Base-by-base conservation (phyloP, 768 basidiomycete genomes). In the Boletus reticulatus region DNA sequence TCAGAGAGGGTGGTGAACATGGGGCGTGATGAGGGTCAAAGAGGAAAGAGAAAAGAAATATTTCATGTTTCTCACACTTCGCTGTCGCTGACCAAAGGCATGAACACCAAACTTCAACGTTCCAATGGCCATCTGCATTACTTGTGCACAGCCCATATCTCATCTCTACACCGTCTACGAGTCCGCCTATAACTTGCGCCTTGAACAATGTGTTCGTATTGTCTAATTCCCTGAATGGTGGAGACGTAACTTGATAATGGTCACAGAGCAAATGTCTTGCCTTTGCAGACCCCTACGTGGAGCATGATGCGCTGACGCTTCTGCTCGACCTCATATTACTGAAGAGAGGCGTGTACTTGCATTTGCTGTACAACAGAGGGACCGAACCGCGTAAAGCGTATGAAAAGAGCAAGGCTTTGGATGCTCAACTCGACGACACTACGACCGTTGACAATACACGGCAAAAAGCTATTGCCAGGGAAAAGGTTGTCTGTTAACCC, bases 261-360 rank as follows among this genome's bases (percentile, higher is more conserved):
- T 11, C 29, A n/a, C 59, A 89, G 88, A 71, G 75, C 24, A 73
- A 73, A 51, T 90, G 89, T 64, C 78, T 77, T 37, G 72, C 74
- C 27, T 92, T 93, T 63, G 90, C 85, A 0, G 92, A 94, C 71
- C 89, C 89, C 53, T 94, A 93, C 62, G 89, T 93, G 56, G 92
- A 94, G 67, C 87, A 93, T 58, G 90, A 93, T 67, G 73, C 78
- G 0, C 72, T 93, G 56, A 87, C 83, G 2, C 73, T 93, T 19
- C 72, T 89, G 6, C 77, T 94, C 39, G 92, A 94, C 72, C 78
- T 94, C 2, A 87, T 94, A 48, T 77, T 94, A 22, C 77, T 94
- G 22, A 93, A 93, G 69, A 74, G 87, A 37, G 91, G 83, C 13
- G 92, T 93, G 4, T 93, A 88, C 65, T 78, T 87, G 17, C 92